Conservation (phyloP, 148 eudicot species). For the Diospyros lotus region DNA sequence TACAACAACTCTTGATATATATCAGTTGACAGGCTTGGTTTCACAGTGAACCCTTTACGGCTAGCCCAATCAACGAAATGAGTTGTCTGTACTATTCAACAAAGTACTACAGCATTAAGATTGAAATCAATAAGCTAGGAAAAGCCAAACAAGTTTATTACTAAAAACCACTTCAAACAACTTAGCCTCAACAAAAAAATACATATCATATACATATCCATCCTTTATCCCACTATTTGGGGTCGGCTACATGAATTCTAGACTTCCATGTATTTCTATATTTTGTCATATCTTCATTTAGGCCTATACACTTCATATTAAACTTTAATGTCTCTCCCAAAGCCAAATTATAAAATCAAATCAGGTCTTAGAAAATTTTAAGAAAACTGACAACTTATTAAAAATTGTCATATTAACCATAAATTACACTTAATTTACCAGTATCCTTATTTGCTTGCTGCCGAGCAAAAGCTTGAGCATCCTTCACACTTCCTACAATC, state of each 20-base stretch:
- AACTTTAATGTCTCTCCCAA: background rate
- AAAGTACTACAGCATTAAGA: too few relatives aligned
- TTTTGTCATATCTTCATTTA: too few relatives aligned
- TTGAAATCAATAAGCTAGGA: too few relatives aligned
- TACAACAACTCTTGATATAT: background rate
- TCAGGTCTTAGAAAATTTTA: background rate
- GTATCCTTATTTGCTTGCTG: slow-evolving; percentile 73
- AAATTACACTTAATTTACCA: slow-evolving; percentile 33
- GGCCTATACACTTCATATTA: too few relatives aligned
- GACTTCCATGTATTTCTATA: too few relatives aligned
- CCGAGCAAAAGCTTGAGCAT: slow-evolving; percentile 80
- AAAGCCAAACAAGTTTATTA: too few relatives aligned
- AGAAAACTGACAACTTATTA: background rate
- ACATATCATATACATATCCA: too few relatives aligned
- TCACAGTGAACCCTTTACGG: background rate
- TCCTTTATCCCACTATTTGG: too few relatives aligned
- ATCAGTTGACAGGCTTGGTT: background rate
- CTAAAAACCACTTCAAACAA: too few relatives aligned
- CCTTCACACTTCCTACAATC: slow-evolving; percentile 79
- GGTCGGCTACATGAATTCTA: too few relatives aligned
- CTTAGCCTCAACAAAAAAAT: too few relatives aligned
- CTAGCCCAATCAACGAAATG: slow-evolving; percentile 4
- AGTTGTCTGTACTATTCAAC: background rate
- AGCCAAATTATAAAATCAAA: background rate
- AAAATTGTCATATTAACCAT: background rate